Evolutionary conservation across 2,329 filamentous ascomycete species (phyloP).

Genomic region (Cercospora sp.): DNA sequence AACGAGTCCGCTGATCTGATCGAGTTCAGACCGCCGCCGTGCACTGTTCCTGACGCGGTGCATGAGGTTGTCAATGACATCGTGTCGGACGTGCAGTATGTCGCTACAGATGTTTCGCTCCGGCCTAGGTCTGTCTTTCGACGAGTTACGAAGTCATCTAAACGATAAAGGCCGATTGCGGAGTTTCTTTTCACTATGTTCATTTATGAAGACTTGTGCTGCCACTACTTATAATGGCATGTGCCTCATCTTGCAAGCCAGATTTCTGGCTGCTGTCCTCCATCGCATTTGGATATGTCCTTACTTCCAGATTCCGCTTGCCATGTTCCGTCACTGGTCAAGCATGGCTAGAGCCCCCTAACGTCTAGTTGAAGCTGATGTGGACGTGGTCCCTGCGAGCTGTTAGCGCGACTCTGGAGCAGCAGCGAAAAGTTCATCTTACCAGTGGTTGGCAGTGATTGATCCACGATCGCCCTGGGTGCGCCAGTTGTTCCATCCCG

Average conservation of each 20-base stretch:
- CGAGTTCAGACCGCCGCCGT: background rate
- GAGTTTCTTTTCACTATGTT: background rate
- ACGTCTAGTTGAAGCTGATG: slow-evolving; percentile 6
- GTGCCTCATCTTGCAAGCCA: background rate
- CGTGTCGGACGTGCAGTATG: slow-evolving; percentile 2
- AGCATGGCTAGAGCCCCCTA: background rate
- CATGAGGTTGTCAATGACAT: background rate
- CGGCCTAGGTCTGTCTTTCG: slow-evolving; percentile 1
- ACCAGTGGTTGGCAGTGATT: slow-evolving; percentile 12
- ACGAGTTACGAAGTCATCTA: background rate
- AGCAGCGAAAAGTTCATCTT: background rate
- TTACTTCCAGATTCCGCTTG: background rate
- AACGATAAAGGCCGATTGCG: background rate
- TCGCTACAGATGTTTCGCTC: background rate
- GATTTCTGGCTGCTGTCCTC: background rate
- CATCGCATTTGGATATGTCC: background rate
- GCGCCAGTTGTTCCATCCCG: slow-evolving; percentile 7
- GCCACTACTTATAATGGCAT: background rate
- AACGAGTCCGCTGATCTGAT: background rate
- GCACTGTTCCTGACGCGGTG: background rate
- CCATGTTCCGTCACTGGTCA: background rate
- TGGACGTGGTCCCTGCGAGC: slow-evolving; percentile 8
- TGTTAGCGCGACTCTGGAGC: background rate
- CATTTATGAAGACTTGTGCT: background rate
- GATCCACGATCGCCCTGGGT: slow-evolving; percentile 1